phyloP scores from a whole-genome alignment of 768 basidiomycete genomes.

The Polyporus arcularius region DNA sequence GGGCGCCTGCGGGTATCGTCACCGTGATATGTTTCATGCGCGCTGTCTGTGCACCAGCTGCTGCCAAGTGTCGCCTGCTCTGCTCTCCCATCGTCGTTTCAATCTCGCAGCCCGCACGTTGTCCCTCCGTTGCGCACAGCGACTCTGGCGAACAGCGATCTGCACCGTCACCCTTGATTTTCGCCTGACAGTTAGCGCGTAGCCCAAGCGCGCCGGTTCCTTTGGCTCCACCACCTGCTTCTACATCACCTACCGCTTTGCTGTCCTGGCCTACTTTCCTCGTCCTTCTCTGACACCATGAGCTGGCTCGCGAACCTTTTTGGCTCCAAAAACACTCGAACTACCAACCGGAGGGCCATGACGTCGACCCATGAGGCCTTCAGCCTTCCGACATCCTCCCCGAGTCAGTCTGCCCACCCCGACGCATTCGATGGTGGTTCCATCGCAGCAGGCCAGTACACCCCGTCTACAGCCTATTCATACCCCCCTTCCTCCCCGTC shows the following conservation, averaged over 20 bases:
- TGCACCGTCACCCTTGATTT: background rate
- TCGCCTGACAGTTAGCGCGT: conserved; percentile 12
- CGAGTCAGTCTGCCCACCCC: conserved; percentile 51
- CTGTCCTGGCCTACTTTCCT: background rate
- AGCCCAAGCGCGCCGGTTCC: conserved; percentile 11
- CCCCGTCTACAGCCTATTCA: conserved; percentile 62
- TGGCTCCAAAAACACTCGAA: conserved; percentile 47
- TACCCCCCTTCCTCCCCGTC: conserved; percentile 71
- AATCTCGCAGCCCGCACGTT: background rate
- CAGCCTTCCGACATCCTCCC: conserved; percentile 77
- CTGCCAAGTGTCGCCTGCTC: background rate
- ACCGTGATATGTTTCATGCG: conserved; percentile 17
- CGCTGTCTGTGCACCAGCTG: background rate
- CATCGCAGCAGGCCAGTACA: conserved; percentile 49
- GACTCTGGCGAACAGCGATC: background rate
- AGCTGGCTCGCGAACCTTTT: conserved; percentile 76
- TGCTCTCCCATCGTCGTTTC: background rate
- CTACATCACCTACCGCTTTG: conserved; percentile 11
- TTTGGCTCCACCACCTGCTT: conserved; percentile 21
- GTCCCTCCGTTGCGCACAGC: background rate
- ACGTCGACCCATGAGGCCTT: conserved; percentile 87
- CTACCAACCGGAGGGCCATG: conserved; percentile 55
- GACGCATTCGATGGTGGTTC: conserved; percentile 62
- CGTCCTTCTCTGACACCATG: conserved; percentile 41
- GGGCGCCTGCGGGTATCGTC: conserved; percentile 3